Evolutionary conservation across 148 eudicot species (phyloP), one percentile per base, ranked within the genome.

Genomic region (Dysphania ambrosioides): DNA sequence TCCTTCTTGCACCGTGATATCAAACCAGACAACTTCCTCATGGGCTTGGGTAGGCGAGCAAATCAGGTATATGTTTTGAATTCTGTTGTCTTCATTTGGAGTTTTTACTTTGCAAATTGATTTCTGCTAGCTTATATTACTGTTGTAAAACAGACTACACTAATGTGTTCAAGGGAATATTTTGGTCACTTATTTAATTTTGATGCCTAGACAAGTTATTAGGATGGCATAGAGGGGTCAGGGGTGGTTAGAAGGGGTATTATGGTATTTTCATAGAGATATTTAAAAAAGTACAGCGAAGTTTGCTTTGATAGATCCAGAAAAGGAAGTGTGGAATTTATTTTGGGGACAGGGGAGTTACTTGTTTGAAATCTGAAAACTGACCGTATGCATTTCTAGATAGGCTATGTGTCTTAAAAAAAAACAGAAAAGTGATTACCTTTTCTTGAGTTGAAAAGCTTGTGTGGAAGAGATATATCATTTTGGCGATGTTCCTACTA

Each of bases 41-140:
- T 93, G 98, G 98, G 98, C 47, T 82, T 93, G 81, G 97, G 93
- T 70, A 84, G 91, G 78, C 94, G 98, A 82, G 98, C 98, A 56
- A 93, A 87, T 82, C 98, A 93, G 98, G 98, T 93, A 66, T 68
- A 8, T 35, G 31, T 27, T 31, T 26, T 47, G 35, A 31, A 24
- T 61, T 55, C 13, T 30, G 55, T 62, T 18, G 18, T 29, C 57
- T 26, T 36, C 23, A 55, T 73, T 36, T 38, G 13, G 29, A 18
- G 21, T n/a, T 38, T 67, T 35, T 40, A 19, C 51, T 36, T 10
- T 16, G 8, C 23, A 29, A 26, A 67, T 18, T 26, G 1, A 10
- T 41, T 75, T 29, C 30, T 18, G 27, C 21, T 18, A 9, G 29
- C 72, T 55, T 38, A 4, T 49, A 74, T 21, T 47, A 13, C 34